phyloP scores from a whole-genome alignment of 2,329 filamentous ascomycete species.

The Pseudogymnoascus sp. region DNA sequence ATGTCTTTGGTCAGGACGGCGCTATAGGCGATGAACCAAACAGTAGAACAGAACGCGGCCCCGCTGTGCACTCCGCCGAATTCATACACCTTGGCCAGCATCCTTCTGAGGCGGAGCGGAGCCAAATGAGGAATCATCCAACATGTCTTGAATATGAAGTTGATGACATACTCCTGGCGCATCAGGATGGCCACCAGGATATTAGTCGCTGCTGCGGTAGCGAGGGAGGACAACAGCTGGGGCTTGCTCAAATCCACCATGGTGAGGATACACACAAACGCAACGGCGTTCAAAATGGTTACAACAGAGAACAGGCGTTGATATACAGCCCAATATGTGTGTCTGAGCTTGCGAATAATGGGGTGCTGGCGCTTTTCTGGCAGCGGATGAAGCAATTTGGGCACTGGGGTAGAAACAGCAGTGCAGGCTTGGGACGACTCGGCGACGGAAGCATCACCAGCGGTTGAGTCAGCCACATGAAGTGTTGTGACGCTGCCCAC shows the following conservation, averaged over 20 bases:
- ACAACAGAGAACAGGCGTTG: constrained; percentile 48
- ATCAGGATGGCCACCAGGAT: constrained; percentile 43
- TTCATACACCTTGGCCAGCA: constrained; percentile 44
- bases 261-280: constrained; percentile 32
- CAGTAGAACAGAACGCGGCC: constrained; percentile 39
- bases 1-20: constrained; percentile 16
- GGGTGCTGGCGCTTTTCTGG: not conserved
- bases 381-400: not conserved
- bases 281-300: constrained; percentile 41
- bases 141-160: constrained; percentile 39
- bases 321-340: constrained; percentile 43
- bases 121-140: constrained; percentile 38
- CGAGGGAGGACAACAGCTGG: constrained; percentile 8
- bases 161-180: constrained; percentile 46
- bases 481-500: not conserved
- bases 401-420: not conserved
- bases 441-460: not conserved
- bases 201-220: constrained; percentile 36
- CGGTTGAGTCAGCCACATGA: not conserved
- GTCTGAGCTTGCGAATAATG: constrained; percentile 16
- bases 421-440: not conserved
- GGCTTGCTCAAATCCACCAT: not conserved
- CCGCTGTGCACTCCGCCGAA: constrained; percentile 47
- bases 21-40: constrained; percentile 40
- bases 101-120: constrained; percentile 41